Evolutionary conservation across 805 yeast species (phyloP).

Genomic region (Lipomyces lipofer): DNA sequence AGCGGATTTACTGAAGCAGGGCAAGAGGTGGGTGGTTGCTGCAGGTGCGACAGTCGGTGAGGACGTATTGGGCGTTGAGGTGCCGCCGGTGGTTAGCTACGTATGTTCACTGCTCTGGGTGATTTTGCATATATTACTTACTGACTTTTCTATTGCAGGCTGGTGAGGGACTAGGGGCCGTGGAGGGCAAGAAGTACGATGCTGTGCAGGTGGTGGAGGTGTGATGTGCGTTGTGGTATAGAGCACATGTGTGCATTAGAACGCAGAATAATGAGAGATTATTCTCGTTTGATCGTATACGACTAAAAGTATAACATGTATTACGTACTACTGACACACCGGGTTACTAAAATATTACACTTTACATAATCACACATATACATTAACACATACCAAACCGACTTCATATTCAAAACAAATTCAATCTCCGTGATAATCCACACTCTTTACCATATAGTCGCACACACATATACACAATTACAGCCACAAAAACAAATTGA

Average conservation of each 20-base stretch:
- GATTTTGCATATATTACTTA: slow-evolving; percentile 50
- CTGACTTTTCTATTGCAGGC: slow-evolving; percentile 38
- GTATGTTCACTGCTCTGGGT: slow-evolving; percentile 54
- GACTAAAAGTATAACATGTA: too few relatives aligned
- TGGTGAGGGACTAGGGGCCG: slow-evolving; percentile 67
- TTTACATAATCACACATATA: too few relatives aligned
- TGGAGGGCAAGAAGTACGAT: slow-evolving; percentile 48
- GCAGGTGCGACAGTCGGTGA: slow-evolving; percentile 56
- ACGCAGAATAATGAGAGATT: too few relatives aligned
- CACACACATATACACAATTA: too few relatives aligned
- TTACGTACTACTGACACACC: too few relatives aligned
- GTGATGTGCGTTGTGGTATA: neutral
- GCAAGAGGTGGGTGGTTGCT: slow-evolving; percentile 68
- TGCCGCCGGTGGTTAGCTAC: slow-evolving; percentile 73
- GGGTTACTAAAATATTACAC: too few relatives aligned
- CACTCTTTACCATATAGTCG: too few relatives aligned
- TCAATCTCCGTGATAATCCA: too few relatives aligned
- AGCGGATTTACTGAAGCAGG: slow-evolving; percentile 59
- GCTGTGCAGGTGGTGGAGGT: slow-evolving; percentile 4
- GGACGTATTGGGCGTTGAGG: slow-evolving; percentile 62
- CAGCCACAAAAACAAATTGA: too few relatives aligned
- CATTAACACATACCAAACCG: too few relatives aligned
- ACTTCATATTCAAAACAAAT: too few relatives aligned
- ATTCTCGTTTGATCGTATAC: too few relatives aligned
- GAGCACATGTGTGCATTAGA: neutral